These are phyloP conservation scores for Petunia hybrid DNA, from an alignment of 305 asterid genomes.

Conservation along the genomic window DNA sequence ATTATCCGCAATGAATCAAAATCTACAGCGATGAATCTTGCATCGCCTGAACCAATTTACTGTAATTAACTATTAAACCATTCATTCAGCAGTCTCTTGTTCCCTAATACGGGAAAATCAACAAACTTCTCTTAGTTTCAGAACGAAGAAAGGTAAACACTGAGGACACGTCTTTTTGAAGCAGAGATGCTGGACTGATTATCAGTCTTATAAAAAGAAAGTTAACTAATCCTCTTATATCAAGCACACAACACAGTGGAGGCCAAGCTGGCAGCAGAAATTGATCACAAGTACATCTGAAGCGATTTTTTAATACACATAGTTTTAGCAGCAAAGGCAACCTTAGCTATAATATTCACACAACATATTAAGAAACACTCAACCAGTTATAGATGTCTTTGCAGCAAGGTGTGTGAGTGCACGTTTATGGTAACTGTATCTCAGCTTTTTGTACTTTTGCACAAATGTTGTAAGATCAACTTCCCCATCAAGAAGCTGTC, in stretches of 20 bases:
- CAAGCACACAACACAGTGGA: not conserved
- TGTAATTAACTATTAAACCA: not conserved
- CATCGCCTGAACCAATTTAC: not conserved
- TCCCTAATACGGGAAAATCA: not conserved
- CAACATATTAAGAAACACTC: constrained; percentile 31
- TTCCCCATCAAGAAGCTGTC: constrained; percentile 80
- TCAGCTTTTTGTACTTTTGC: constrained; percentile 86
- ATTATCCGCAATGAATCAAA: not conserved
- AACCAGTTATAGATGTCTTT: constrained; percentile 66
- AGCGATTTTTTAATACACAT: not conserved
- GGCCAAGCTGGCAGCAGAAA: not conserved
- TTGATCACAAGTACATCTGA: not conserved
- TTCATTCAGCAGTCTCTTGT: not conserved
- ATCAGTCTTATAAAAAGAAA: not conserved
- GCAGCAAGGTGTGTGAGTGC: constrained; percentile 93
- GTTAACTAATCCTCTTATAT: not conserved
- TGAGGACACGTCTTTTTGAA: not conserved
- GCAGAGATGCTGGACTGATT: not conserved
- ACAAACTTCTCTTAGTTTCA: not conserved
- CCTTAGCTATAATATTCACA: constrained; percentile 21
- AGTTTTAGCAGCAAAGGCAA: not conserved
- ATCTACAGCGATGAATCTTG: not conserved
- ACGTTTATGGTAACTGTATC: constrained; percentile 70
- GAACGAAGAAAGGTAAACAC: not conserved
- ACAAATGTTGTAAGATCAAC: constrained; percentile 69